Evolutionary conservation across 306 rosid genomes (phyloP), one percentile per base, ranked within the genome.

Genomic region (Casuarina equisetifolia): DNA sequence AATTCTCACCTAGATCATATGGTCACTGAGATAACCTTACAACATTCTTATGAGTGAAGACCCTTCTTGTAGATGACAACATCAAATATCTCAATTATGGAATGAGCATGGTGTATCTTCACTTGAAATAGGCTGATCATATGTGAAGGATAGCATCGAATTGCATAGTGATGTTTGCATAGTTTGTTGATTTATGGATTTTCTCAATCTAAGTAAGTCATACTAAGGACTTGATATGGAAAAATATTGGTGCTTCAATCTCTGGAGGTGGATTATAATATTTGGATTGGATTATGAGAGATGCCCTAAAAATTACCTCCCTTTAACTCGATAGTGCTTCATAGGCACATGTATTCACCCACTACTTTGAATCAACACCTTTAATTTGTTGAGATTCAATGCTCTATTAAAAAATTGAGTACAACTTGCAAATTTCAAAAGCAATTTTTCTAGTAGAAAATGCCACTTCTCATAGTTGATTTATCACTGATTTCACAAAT

Each of bases 1-100:
- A 79, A 69, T 48, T 80, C 73, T 36, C 10, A 90, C 91, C 89
- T 85, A 90, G 80, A 88, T 83, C 59, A 77, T 69, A 49, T 75
- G 88, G 64, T 88, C 83, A 19, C 92, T 91, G 73, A 90, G 84
- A 82, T 80, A 88, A 52, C 45, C 72, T 71, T 90, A 84, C 81
- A 90, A 78, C 89, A 90, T 90, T 72, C 90, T 79, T 42, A 90
- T 90, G 57, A 88, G 79, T 35, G 88, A 68, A 39, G 89, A 86
- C 95, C 91, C 73, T 88, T 90, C 15, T 80, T 25, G 82, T 90
- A 88, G 86, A 89, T 81, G 52, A 90, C 82, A 38, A 82, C 87
- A 79, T 90, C 90, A 36, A 87, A 88, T 49, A 83, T 45, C 76
- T 90, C 91, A 36, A 75, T 71, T 73, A 88, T 80, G 20, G 89